Evolutionary conservation across 306 rosid genomes (phyloP).

Genomic region (Cicer arietinum): DNA sequence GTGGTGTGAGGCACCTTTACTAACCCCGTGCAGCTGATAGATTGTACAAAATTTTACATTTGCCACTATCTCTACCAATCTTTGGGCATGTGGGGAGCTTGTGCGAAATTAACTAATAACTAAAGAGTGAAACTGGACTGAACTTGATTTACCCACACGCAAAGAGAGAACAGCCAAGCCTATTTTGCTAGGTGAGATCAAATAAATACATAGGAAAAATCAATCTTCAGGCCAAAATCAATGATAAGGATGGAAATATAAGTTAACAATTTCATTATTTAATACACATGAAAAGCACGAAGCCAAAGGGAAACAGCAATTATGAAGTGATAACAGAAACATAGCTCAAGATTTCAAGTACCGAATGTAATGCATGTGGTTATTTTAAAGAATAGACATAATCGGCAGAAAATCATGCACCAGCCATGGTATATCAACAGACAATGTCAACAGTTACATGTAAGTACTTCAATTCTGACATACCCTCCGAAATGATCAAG

Average conservation of each 20-base stretch:
- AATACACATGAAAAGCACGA: not conserved
- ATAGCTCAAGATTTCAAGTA: too few relatives aligned
- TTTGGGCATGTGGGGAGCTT: not conserved
- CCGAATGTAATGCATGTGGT: too few relatives aligned
- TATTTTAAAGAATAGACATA: not conserved
- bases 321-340: not conserved
- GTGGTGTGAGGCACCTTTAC: not conserved
- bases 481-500: slow-evolving; percentile 75
- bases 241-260: slow-evolving; percentile 7
- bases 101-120: not conserved
- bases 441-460: slow-evolving; percentile 63
- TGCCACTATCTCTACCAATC: not conserved
- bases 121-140: not conserved
- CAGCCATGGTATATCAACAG: slow-evolving; percentile 32
- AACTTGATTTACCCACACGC: not conserved
- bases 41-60: not conserved
- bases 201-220: not conserved
- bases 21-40: not conserved
- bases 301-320: slow-evolving; percentile 1
- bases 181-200: not conserved
- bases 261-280: not conserved
- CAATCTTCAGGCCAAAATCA: not conserved
- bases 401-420: slow-evolving; percentile 25
- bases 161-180: not conserved
- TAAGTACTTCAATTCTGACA: slow-evolving; percentile 88